Conservation (phyloP, 192 early-diverging fungal species). For the Backusella morwellensis region DNA sequence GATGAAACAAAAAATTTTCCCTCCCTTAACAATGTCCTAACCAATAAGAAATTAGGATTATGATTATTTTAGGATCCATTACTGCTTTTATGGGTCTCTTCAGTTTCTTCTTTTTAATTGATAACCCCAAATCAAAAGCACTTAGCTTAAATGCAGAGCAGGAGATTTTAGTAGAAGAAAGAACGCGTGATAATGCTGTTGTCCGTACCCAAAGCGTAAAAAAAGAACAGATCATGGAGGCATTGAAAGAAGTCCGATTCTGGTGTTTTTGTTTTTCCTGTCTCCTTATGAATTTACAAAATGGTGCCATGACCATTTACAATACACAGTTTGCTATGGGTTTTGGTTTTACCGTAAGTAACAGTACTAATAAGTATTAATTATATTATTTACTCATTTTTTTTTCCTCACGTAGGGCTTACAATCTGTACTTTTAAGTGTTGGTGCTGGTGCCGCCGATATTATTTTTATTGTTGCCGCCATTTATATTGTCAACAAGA, state of each 20-base stretch:
- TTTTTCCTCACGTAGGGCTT: constrained; percentile 5
- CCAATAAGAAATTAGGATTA: neutral
- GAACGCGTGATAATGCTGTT: constrained; percentile 26
- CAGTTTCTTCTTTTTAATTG: constrained; percentile 26
- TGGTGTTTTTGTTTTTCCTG: constrained; percentile 10
- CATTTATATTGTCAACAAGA: neutral
- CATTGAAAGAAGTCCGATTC: constrained; percentile 21
- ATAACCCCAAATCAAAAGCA: constrained; percentile 14
- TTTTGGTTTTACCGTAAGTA: constrained; percentile 29
- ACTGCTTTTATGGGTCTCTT: constrained; percentile 20
- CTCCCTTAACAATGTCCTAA: neutral
- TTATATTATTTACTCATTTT: neutral
- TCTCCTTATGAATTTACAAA: constrained; percentile 21
- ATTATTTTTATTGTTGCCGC: constrained; percentile 13
- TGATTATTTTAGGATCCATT: constrained; percentile 31
- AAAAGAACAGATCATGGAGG: constrained; percentile 21
- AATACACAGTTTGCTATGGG: constrained; percentile 9
- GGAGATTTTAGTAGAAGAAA: constrained; percentile 10
- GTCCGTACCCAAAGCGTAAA: constrained; percentile 16
- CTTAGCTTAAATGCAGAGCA: neutral
- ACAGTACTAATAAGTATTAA: neutral
- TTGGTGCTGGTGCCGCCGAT: constrained; percentile 17
- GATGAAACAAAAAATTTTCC: no score
- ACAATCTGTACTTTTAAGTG: constrained; percentile 21
- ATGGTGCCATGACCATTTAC: constrained; percentile 23